phyloP scores from a whole-genome alignment of 225 moss, liverwort and hornwort genomes.

The Bryum argenteum region DNA sequence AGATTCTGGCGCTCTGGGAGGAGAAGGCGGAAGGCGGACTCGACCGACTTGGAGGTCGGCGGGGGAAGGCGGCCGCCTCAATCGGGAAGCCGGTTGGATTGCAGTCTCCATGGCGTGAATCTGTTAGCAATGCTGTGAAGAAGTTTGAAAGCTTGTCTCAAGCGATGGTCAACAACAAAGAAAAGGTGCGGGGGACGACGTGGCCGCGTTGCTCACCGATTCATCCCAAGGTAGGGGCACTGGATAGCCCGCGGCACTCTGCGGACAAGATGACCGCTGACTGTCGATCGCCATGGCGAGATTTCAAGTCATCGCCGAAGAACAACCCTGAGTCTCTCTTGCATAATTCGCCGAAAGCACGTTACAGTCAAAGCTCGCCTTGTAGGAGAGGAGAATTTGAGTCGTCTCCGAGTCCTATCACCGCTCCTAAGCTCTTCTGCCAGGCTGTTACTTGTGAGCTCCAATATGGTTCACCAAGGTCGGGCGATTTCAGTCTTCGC shows the following conservation, averaged over 20 bases:
- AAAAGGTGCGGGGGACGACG: conserved; percentile 20
- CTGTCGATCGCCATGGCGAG: conserved; percentile 27
- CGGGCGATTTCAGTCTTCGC: conserved; percentile 27
- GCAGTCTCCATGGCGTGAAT: conserved; percentile 41
- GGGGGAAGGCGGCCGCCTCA: conserved; percentile 21
- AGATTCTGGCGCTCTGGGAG: conserved; percentile 50
- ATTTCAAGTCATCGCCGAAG: background rate
- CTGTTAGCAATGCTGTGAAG: conserved; percentile 44
- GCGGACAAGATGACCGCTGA: conserved; percentile 17
- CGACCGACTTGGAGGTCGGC: conserved; percentile 29
- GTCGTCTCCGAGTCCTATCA: conserved; percentile 15
- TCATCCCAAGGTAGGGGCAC: conserved; percentile 21
- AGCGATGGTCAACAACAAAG: conserved; percentile 35
- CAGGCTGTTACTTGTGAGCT: conserved; percentile 27
- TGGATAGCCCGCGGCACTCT: conserved; percentile 23
- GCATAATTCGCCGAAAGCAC: conserved; percentile 41
- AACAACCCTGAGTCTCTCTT: conserved; percentile 23
- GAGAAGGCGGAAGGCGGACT: conserved; percentile 41
- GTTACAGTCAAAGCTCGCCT: conserved; percentile 25
- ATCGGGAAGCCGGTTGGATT: conserved; percentile 19
- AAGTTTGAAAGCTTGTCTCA: conserved; percentile 36
- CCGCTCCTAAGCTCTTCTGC: conserved; percentile 30
- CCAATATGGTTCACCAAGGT: background rate
- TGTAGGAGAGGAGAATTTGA: conserved; percentile 25
- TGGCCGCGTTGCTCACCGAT: conserved; percentile 35